Conservation (phyloP, 2,329 filamentous ascomycete genomes). For the Penicillium aurantiogriseum region DNA sequence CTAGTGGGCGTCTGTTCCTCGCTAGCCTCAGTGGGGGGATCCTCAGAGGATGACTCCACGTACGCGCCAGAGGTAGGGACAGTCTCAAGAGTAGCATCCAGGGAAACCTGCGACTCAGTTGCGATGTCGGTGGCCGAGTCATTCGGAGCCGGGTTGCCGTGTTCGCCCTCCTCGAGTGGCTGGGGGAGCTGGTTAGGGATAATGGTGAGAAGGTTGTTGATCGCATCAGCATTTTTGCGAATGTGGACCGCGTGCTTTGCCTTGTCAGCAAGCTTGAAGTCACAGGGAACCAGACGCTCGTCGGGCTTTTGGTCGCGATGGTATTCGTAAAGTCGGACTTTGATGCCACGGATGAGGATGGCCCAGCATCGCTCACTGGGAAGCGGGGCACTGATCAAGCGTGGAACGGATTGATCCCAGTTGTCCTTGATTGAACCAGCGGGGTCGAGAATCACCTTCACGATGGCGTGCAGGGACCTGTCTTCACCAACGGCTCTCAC, state of each 20-base stretch:
- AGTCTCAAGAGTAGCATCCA: not conserved
- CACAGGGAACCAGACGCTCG: not conserved
- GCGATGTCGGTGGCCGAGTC: not conserved
- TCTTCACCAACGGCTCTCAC: not conserved
- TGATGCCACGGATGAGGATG: not conserved
- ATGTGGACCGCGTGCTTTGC: not conserved
- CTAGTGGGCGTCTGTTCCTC: not conserved
- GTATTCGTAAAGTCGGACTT: conserved; percentile 2
- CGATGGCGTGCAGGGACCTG: not conserved
- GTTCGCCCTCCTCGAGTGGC: not conserved
- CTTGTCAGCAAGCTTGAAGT: conserved; percentile 1
- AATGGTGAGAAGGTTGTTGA: not conserved
- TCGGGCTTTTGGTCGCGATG: not conserved
- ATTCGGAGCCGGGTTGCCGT: not conserved
- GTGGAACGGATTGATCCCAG: not conserved
- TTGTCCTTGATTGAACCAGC: not conserved
- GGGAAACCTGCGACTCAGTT: not conserved
- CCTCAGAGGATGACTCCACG: not conserved
- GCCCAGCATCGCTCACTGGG: conserved; percentile 2
- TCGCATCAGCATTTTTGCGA: not conserved
- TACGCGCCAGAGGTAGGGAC: not conserved
- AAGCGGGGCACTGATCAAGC: not conserved
- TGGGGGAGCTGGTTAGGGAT: not conserved
- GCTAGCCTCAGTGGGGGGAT: not conserved
- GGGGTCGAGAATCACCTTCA: not conserved